Conservation (phyloP, 331 rosid species). For the Dryas integrifolia region DNA sequence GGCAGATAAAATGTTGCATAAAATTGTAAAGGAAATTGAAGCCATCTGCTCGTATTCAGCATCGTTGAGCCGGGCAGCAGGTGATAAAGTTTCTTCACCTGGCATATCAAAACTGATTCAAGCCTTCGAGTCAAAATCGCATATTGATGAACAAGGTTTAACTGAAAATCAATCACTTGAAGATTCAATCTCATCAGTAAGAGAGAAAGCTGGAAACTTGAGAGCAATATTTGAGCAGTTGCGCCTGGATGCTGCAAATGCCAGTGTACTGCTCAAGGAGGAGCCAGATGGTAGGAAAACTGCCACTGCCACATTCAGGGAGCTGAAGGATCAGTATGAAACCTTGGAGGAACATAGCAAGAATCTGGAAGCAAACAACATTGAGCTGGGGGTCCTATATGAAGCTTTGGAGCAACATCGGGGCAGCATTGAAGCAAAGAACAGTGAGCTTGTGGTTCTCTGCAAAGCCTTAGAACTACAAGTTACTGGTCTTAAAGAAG, state of each 20-base stretch:
- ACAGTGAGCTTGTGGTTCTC: slow-evolving; percentile 49
- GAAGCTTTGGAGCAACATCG: slow-evolving; percentile 61
- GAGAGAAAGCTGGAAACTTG: slow-evolving; percentile 51
- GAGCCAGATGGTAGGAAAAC: slow-evolving; percentile 52
- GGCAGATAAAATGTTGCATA: slow-evolving; percentile 47
- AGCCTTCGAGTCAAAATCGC: slow-evolving; percentile 70
- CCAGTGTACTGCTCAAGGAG: slow-evolving; percentile 47
- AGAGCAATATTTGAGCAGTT: slow-evolving; percentile 54
- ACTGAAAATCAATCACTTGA: slow-evolving; percentile 39
- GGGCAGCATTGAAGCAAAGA: slow-evolving; percentile 47
- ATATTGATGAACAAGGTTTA: slow-evolving; percentile 47
- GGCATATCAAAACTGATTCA: slow-evolving; percentile 71
- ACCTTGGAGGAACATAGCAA: slow-evolving; percentile 57
- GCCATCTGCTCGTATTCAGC: slow-evolving; percentile 43
- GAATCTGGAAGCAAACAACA: slow-evolving; percentile 58
- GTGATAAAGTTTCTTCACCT: slow-evolving; percentile 47
- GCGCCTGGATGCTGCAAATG: slow-evolving; percentile 50
- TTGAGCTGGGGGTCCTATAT: slow-evolving; percentile 68
- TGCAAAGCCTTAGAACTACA: slow-evolving; percentile 52
- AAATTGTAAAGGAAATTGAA: slow-evolving; percentile 64
- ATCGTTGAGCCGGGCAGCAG: slow-evolving; percentile 42
- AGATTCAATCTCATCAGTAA: slow-evolving; percentile 42
- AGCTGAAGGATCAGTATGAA: slow-evolving; percentile 50
- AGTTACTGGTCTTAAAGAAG: slow-evolving; percentile 37
- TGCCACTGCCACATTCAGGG: slow-evolving; percentile 36